These are phyloP conservation scores for Pelargonium australe DNA, from an alignment of 441 rosid species.

Conservation along the genomic window DNA sequence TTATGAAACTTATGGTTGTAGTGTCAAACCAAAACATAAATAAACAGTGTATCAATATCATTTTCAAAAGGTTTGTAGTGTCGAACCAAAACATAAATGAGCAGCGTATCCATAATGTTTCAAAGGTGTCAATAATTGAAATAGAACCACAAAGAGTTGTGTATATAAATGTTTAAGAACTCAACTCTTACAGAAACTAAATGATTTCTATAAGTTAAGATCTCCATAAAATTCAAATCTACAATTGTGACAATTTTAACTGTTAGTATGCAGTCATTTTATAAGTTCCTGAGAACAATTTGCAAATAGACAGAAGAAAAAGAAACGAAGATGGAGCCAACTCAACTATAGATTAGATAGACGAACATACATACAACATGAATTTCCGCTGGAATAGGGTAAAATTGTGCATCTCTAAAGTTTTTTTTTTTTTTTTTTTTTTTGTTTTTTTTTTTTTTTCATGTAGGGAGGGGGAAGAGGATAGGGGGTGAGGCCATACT, in stretches of 20 bases:
- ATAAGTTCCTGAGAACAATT: not conserved
- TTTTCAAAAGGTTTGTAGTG: too few species aligned
- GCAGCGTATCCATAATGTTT: too few species aligned
- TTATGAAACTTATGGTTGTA: too few species aligned
- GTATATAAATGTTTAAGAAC: too few species aligned
- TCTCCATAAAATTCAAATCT: not conserved
- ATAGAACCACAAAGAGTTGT: too few species aligned
- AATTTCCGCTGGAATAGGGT: not conserved
- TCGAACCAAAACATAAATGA: too few species aligned
- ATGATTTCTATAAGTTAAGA: too few species aligned
- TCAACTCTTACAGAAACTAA: too few species aligned
- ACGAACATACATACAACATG: not conserved
- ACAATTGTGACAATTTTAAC: not conserved
- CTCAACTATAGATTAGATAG: not conserved
- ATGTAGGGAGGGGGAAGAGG: not conserved
- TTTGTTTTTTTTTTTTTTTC: too few species aligned
- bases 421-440: not conserved
- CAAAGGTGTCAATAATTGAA: too few species aligned
- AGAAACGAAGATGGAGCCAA: not conserved
- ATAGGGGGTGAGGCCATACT: not conserved
- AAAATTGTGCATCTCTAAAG: not conserved
- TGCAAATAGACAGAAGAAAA: not conserved
- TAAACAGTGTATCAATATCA: too few species aligned
- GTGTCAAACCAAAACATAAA: too few species aligned
- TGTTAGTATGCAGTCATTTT: slow-evolving; percentile 1